Evolutionary conservation across 768 basidiomycete genomes (phyloP).

Genomic region (Suillus tomentosus): DNA sequence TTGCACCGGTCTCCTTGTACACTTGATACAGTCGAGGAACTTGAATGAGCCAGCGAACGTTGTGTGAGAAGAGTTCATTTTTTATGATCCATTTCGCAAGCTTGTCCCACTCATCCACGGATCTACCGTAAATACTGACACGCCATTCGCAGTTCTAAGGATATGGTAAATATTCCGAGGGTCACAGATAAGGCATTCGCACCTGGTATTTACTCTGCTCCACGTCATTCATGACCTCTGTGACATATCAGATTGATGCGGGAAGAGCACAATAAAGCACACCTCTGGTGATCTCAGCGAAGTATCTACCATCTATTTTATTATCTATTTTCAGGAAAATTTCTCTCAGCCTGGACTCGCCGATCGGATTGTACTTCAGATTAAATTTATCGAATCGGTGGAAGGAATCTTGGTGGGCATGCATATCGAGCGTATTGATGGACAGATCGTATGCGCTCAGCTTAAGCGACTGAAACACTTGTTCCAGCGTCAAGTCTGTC

Average conservation of each 20-base stretch:
- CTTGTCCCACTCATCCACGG: conserved; percentile 91
- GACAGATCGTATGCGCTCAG: conserved; percentile 96
- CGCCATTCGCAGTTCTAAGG: conserved; percentile 93
- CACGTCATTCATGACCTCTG: conserved; percentile 97
- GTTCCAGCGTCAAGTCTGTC: conserved; percentile 78
- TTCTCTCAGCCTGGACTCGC: conserved; percentile 91
- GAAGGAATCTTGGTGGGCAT: conserved; percentile 97
- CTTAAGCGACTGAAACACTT: conserved; percentile 96
- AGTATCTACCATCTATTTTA: conserved; percentile 85
- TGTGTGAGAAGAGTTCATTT: conserved; percentile 93
- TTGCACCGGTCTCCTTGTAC: conserved; percentile 85
- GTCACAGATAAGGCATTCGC: conserved; percentile 16
- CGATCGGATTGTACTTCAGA: conserved; percentile 95
- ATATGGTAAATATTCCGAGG: conserved; percentile 1
- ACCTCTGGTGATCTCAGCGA: conserved; percentile 95
- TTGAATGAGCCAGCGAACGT: conserved; percentile 97
- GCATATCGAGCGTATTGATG: conserved; percentile 99
- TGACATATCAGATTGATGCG: conserved; percentile 3
- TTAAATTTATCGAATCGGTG: conserved; percentile 99
- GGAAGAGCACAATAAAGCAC: conserved; percentile 14
- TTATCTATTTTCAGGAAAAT: conserved; percentile 99
- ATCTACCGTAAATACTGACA: conserved; percentile 91
- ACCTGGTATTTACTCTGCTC: conserved; percentile 99
- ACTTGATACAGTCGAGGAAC: conserved; percentile 93
- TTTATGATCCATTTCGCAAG: conserved; percentile 95